Conservation (phyloP, 768 basidiomycete species). For the Clavulina sp. region DNA sequence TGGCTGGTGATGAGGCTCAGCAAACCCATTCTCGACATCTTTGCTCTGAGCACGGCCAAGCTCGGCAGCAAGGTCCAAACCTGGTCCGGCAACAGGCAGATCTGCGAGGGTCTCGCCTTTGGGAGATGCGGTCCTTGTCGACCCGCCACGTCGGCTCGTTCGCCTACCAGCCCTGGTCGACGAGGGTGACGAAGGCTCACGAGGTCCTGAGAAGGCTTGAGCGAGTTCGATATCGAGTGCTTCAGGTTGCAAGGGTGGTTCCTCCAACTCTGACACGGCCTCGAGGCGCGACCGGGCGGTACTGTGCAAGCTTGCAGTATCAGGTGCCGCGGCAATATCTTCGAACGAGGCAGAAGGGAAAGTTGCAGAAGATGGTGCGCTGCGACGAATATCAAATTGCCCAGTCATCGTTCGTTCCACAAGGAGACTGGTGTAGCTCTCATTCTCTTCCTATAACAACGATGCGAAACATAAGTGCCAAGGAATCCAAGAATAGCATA, state of each 20-base stretch:
- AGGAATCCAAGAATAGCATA: neutral
- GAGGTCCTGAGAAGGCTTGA: conserved; percentile 22
- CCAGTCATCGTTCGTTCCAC: conserved; percentile 84
- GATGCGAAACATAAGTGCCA: neutral
- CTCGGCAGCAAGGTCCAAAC: conserved; percentile 79
- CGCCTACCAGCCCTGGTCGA: conserved; percentile 20
- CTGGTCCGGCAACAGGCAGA: conserved; percentile 74
- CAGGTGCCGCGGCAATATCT: neutral
- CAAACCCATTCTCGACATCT: conserved; percentile 41
- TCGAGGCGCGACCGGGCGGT: conserved; percentile 6
- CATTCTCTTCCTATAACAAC: conserved; percentile 60
- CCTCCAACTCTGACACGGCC: conserved; percentile 7
- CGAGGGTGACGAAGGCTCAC: conserved; percentile 13
- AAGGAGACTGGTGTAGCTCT: conserved; percentile 87
- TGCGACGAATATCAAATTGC: conserved; percentile 57
- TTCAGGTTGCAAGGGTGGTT: neutral
- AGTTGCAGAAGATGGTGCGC: neutral
- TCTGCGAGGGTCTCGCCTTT: conserved; percentile 70
- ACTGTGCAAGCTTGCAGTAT: neutral
- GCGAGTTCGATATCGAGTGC: neutral
- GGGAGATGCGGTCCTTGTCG: conserved; percentile 18
- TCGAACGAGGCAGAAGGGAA: neutral
- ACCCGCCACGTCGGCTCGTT: conserved; percentile 31
- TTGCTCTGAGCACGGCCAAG: conserved; percentile 84
- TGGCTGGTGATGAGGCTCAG: neutral